phyloP scores from a whole-genome alignment of 805 yeast genomes.

The Wickerhamiella australiensis region DNA sequence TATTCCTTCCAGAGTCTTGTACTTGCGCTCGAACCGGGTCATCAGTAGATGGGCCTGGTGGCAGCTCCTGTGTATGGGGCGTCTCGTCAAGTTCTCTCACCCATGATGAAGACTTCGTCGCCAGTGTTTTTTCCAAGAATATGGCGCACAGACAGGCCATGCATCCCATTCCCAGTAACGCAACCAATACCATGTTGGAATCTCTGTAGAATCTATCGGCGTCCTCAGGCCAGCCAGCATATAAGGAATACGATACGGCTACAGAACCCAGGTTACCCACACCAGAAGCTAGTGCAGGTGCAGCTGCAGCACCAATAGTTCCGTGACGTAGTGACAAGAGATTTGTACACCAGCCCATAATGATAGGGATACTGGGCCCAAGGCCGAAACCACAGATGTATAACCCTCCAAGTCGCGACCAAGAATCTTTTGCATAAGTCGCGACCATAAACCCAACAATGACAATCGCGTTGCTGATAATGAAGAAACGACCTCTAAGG shows the following conservation, averaged over 20 bases:
- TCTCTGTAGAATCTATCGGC: constrained; percentile 45
- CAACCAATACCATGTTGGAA: constrained; percentile 74
- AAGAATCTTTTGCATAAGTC: constrained; percentile 58
- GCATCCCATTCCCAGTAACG: constrained; percentile 47
- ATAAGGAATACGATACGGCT: constrained; percentile 72
- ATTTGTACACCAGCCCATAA: constrained; percentile 74
- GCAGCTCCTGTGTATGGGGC: too few relatives aligned
- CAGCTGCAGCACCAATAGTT: constrained; percentile 73
- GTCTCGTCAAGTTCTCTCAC: too few relatives aligned
- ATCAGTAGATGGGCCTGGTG: too few relatives aligned
- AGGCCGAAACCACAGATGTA: constrained; percentile 75
- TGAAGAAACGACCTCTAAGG: constrained; percentile 52
- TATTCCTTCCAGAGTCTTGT: too few relatives aligned
- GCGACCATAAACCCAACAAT: constrained; percentile 64
- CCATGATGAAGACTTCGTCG: too few relatives aligned
- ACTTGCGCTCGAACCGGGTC: too few relatives aligned
- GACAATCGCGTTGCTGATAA: constrained; percentile 49
- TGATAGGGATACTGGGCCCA: constrained; percentile 83
- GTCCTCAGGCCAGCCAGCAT: constrained; percentile 80
- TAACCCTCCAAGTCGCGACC: constrained; percentile 73
- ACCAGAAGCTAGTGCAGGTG: constrained; percentile 74
- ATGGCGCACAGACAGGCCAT: too few relatives aligned
- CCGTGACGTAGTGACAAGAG: constrained; percentile 61
- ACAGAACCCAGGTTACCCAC: constrained; percentile 81
- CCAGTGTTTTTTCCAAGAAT: too few relatives aligned